Evolutionary conservation across 169 alveolate genomes (phyloP).

Genomic region (Plasmodium sp.): DNA sequence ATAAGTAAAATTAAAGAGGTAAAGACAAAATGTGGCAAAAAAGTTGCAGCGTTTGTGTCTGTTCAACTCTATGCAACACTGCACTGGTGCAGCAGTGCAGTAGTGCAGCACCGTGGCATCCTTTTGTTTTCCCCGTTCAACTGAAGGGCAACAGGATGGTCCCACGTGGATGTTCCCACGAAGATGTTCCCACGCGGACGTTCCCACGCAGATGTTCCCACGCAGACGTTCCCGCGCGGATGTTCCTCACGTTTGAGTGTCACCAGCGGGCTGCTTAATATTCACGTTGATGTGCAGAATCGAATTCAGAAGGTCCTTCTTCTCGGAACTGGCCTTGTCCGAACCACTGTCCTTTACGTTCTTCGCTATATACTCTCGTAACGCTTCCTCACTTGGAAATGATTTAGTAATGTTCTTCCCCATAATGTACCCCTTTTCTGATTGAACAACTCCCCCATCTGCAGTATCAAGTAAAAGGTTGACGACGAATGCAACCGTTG

Average conservation of each 20-base stretch:
- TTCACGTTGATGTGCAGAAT: constrained; percentile 5
- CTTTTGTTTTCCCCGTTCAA: neutral
- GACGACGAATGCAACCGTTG: neutral
- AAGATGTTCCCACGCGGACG: too few relatives aligned
- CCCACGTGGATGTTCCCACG: too few relatives aligned
- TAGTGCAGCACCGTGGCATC: neutral
- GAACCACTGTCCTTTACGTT: neutral
- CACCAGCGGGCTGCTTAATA: neutral
- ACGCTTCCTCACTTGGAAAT: neutral
- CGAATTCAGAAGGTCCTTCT: neutral
- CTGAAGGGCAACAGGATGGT: neutral
- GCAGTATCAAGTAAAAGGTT: neutral
- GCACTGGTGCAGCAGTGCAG: neutral
- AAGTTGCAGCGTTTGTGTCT: neutral
- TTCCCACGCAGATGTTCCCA: neutral
- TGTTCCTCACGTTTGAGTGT: neutral
- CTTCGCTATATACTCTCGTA: neutral
- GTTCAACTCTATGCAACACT: neutral
- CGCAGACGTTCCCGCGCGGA: neutral
- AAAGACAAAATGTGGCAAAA: neutral
- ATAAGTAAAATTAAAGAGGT: neutral
- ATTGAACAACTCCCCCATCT: neutral
- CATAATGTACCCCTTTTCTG: neutral
- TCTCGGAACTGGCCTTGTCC: neutral
- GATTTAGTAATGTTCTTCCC: neutral